Percentiles rank a stretch among this genome's conserved stretches.
phyloP scores from a whole-genome alignment of 352 stramenopile genomes.

The Globisporangium alternatum region DNA sequence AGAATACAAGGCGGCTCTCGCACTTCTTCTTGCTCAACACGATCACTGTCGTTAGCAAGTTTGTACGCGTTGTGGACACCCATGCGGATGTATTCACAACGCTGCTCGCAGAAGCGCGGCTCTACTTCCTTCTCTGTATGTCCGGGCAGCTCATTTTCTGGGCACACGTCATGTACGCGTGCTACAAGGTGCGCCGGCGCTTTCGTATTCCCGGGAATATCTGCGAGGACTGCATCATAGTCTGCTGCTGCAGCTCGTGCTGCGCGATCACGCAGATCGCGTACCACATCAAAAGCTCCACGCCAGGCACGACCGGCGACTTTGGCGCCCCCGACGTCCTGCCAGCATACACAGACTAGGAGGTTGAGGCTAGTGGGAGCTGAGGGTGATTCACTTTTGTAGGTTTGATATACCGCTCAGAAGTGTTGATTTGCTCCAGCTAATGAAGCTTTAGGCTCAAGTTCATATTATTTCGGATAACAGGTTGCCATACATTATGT shows the following conservation, averaged over 20 bases:
- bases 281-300: conserved; percentile 1
- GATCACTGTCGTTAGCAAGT: neutral
- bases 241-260: neutral
- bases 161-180: neutral
- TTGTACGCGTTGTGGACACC: neutral
- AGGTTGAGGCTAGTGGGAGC: no score
- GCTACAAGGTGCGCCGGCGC: neutral
- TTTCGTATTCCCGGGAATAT: neutral
- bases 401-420: no score
- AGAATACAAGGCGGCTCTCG: neutral
- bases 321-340: neutral
- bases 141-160: neutral
- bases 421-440: no score
- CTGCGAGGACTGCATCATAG: neutral
- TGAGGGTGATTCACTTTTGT: no score
- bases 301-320: neutral
- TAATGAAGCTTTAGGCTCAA: no score
- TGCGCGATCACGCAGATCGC: neutral
- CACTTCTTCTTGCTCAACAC: neutral
- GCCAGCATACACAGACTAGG: neutral
- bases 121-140: neutral
- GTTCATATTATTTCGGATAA: no score
- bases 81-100: neutral
- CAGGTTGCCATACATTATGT: no score
- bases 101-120: neutral